phyloP scores from a whole-genome alignment of 495 filamentous ascomycete species.

The Penicillium nucicola region DNA sequence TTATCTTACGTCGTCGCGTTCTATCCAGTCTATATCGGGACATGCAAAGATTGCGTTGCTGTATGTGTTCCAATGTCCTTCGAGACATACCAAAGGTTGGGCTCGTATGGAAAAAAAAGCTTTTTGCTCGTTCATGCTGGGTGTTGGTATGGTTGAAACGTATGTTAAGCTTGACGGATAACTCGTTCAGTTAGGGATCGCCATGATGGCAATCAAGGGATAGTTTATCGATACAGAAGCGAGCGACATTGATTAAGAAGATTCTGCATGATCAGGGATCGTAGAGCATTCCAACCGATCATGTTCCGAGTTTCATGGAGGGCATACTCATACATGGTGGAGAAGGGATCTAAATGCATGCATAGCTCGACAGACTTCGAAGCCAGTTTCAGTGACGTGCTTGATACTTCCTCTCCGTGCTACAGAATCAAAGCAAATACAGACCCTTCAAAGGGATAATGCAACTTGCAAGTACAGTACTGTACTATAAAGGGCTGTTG shows the following conservation, averaged over 20 bases:
- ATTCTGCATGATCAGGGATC: not conserved
- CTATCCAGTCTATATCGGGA: not conserved
- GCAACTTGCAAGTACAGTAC: not conserved
- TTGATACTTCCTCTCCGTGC: not conserved
- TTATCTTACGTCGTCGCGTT: not conserved
- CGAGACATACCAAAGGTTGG: not conserved
- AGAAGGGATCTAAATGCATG: not conserved
- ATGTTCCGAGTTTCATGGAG: not conserved
- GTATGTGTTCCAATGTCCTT: not conserved
- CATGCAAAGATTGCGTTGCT: not conserved
- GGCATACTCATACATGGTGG: not conserved
- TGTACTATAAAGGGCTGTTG: not conserved
- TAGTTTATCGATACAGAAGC: not conserved
- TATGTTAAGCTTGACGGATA: not conserved
- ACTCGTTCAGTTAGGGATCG: not conserved
- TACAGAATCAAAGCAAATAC: not conserved
- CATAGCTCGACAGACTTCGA: too few relatives aligned
- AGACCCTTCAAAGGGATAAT: not conserved
- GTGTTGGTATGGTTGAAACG: not conserved
- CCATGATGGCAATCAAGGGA: constrained; percentile 7
- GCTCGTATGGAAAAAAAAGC: not conserved
- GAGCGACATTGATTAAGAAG: not conserved
- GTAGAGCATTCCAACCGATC: constrained; percentile 4
- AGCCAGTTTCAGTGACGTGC: too few relatives aligned
- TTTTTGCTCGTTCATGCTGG: not conserved